Base-by-base conservation (phyloP, 495 filamentous ascomycete genomes). In the Neurospora sp. region DNA sequence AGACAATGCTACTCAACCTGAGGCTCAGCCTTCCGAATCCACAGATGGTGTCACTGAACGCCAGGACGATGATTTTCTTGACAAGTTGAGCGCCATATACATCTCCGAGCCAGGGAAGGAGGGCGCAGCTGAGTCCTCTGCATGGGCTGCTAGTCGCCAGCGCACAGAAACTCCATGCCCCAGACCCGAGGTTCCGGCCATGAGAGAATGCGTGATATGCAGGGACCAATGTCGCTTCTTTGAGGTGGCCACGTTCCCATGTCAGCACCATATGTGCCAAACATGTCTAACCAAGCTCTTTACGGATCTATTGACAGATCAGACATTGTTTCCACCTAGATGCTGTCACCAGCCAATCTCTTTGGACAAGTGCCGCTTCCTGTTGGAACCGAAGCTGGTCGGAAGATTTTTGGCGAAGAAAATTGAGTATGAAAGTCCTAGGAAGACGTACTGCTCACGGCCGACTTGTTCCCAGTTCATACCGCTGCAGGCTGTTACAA, bases 261-360 rank as follows among this genome's bases (percentile, higher is more conserved):
- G 85, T 68, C 69, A 53, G 0, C 86, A 89, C 72, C 69, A 78
- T 9, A 88, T 88, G 76, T 89, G 88, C 74, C 74, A 74, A 0
- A 74, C 76, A 9, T 89, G 87, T 70, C 39, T 88, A 1, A 46
- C 44, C 2, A 69, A 71, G 0, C 81, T 88, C 1, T 87, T 88
- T 76, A 71, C 71, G 27, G 41, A 69, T 0, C 76, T 85, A 0
- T 78, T 84, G 27, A 78, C 74, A 0, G 87, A 88, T 74, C 85
- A 88, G 71, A 77, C 84, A 0, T 69, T 85, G 0, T 88, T 86
- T 70, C 88, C 88, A 1, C 86, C 88, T 8, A 80, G 83, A 22
- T 89, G 88, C 75, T 89, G 86, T 70, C 71, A 76, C 44, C 70
- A 84, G 40, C 31, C 72, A 0, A 84, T 90, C 22, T 72, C 81